Evolutionary conservation across 163 green algal genomes (phyloP).

Genomic region (Trebouxia gelatinosa): DNA sequence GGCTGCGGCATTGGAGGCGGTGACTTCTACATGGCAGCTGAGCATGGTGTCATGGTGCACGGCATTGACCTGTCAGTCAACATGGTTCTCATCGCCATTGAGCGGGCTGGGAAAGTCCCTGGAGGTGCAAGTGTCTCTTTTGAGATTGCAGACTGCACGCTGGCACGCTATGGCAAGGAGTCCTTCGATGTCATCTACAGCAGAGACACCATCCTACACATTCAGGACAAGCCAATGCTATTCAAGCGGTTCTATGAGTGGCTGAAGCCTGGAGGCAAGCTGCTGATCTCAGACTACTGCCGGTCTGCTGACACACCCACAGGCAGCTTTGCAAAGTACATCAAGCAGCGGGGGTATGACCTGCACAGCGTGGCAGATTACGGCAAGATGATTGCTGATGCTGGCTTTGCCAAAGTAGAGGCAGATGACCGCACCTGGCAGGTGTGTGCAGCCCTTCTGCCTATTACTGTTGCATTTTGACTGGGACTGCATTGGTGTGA

Average conservation of each 20-base stretch:
- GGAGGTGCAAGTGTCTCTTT: constrained; percentile 63
- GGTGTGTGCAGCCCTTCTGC: constrained; percentile 27
- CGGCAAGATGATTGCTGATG: constrained; percentile 49
- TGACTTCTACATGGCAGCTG: constrained; percentile 66
- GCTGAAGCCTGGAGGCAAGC: constrained; percentile 72
- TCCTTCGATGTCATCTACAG: constrained; percentile 73
- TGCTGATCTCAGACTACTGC: constrained; percentile 88
- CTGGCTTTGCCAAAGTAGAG: constrained; percentile 64
- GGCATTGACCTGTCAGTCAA: constrained; percentile 87
- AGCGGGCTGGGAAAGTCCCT: constrained; percentile 48
- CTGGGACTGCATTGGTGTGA: neutral
- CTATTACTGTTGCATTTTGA: neutral
- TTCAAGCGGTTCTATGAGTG: constrained; percentile 43
- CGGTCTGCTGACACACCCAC: constrained; percentile 19
- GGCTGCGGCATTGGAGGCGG: constrained; percentile 78
- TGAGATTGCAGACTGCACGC: constrained; percentile 75
- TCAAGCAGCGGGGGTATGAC: constrained; percentile 67
- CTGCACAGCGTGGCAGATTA: constrained; percentile 65
- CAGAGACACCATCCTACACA: constrained; percentile 82
- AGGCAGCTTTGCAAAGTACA: constrained; percentile 57
- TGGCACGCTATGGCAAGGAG: constrained; percentile 42
- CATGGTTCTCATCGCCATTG: constrained; percentile 75
- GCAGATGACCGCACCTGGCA: constrained; percentile 58
- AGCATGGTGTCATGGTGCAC: constrained; percentile 69
- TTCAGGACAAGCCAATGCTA: constrained; percentile 70